Percentiles rank a stretch among this genome's conserved stretches.
These are phyloP conservation scores for Citrullus amarus DNA, from an alignment of 306 rosid species.

Conservation along the genomic window DNA sequence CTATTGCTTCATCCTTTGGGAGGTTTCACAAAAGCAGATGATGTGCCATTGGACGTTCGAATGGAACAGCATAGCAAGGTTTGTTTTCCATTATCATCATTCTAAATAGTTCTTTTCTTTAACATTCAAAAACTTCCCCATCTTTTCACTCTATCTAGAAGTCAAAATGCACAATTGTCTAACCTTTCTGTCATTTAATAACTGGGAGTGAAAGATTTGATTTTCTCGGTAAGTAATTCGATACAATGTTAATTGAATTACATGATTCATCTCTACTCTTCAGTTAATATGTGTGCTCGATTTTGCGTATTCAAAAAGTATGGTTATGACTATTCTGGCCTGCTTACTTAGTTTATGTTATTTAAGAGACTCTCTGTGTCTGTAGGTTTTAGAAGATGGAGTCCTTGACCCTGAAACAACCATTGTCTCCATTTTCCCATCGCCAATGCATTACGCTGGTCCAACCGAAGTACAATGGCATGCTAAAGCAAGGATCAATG, in stretches of 20 bases:
- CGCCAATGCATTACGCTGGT: slow-evolving; percentile 98
- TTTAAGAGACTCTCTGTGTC: slow-evolving; percentile 10
- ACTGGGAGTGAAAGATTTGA: not conserved
- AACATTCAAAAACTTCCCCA: not conserved
- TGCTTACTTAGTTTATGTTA: not conserved
- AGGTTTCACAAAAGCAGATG: slow-evolving; percentile 84
- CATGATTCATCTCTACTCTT: not conserved
- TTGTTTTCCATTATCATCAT: not conserved
- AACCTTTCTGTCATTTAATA: not conserved
- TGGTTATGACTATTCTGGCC: not conserved
- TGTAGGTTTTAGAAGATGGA: slow-evolving; percentile 89
- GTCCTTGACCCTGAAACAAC: slow-evolving; percentile 93
- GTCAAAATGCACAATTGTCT: not conserved
- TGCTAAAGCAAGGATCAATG: slow-evolving; percentile 90
- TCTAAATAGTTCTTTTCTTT: not conserved
- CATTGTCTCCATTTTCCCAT: slow-evolving; percentile 81
- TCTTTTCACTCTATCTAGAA: not conserved
- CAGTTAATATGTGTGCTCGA: not conserved
- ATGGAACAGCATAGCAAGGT: slow-evolving; percentile 99
- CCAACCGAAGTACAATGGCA: slow-evolving; percentile 99
- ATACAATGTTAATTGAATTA: not conserved
- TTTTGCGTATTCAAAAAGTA: not conserved
- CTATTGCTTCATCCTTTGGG: slow-evolving; percentile 93
- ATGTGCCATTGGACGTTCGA: slow-evolving; percentile 94
- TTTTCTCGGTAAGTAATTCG: not conserved